phyloP scores from a whole-genome alignment of 495 filamentous ascomycete species.

The Penicillium coprophilum region DNA sequence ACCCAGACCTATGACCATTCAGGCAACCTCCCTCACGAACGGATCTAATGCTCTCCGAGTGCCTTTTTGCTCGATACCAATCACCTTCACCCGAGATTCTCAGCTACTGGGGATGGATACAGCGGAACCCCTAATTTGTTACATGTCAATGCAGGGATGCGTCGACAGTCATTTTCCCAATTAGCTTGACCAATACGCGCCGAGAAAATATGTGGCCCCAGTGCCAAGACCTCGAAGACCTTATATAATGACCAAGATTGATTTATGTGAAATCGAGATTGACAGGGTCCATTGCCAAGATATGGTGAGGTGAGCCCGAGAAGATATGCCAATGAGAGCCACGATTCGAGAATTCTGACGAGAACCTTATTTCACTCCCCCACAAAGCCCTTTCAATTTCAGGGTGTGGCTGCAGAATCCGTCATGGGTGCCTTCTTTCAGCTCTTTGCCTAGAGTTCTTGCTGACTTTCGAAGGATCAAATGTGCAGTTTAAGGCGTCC shows the following conservation, averaged over 20 bases:
- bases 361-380: slow-evolving; percentile 5
- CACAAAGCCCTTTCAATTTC: slow-evolving; percentile 7
- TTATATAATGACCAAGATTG: not conserved
- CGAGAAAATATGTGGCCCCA: not conserved
- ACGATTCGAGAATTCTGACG: not conserved
- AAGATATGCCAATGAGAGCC: slow-evolving; percentile 9
- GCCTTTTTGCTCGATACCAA: not conserved
- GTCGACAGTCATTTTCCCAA: not conserved
- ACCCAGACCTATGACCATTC: no score
- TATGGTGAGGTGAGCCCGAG: not conserved
- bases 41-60: no score
- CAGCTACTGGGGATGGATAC: not conserved
- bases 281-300: not conserved
- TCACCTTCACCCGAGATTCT: not conserved
- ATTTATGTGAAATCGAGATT: not conserved
- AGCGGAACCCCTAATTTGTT: not conserved
- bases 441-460: not conserved
- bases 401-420: slow-evolving; percentile 10
- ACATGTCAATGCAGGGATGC: not conserved
- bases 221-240: not conserved
- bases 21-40: no score
- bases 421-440: slow-evolving; percentile 10
- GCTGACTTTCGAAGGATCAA: not conserved
- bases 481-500: slow-evolving; percentile 10
- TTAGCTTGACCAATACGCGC: not conserved